A percentile compares a stretch with the other conserved stretches of the same genome.
Conservation (phyloP, 306 rosid genomes). For the Ochetophila trinervis region DNA sequence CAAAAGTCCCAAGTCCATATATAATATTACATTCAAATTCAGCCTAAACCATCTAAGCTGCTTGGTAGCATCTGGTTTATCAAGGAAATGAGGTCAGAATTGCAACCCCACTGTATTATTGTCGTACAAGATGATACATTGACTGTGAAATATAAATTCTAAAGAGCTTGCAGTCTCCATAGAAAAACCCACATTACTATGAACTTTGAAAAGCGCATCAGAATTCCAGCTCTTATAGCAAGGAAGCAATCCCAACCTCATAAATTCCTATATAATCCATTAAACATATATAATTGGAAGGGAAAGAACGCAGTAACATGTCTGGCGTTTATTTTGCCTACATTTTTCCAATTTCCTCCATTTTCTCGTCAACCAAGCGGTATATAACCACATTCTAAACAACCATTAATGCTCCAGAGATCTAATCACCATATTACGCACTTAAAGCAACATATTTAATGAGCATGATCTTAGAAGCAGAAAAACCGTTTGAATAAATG, state of each 20-base stretch:
- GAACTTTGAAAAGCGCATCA: neutral
- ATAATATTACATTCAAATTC: too few species aligned
- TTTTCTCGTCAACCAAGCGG: neutral
- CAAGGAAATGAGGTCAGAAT: neutral
- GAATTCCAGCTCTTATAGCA: neutral
- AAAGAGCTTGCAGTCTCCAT: neutral
- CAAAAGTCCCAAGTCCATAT: too few species aligned
- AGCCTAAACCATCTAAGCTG: neutral
- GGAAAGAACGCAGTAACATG: too few species aligned
- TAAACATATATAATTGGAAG: too few species aligned
- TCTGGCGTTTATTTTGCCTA: neutral
- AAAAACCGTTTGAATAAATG: neutral
- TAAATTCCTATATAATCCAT: too few species aligned
- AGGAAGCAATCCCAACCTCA: too few species aligned
- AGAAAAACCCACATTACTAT: neutral
- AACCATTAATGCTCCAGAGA: conserved; percentile 9
- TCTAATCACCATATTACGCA: conserved; percentile 4
- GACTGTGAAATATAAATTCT: neutral
- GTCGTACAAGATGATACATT: neutral
- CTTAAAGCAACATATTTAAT: neutral
- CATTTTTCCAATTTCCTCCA: neutral
- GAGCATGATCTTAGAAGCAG: neutral
- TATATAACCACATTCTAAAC: neutral
- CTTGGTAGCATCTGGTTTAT: neutral
- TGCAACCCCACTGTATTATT: neutral